Evolutionary conservation across 306 rosid genomes (phyloP).

Genomic region (Luffa acutangula): DNA sequence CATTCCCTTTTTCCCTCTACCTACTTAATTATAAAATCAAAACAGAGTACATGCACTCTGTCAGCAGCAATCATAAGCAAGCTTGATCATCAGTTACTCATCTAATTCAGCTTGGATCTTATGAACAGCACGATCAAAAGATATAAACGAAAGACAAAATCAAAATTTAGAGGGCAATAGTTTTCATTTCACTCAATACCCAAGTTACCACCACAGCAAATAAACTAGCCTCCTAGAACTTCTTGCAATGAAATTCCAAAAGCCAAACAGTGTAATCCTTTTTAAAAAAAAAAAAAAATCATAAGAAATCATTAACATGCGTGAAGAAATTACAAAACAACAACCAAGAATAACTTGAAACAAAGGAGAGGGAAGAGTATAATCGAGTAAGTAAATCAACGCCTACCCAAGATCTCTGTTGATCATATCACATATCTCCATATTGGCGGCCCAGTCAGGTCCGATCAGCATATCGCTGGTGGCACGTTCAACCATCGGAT

Average conservation of each 20-base stretch:
- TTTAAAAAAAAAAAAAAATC: not conserved
- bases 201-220: not conserved
- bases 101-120: not conserved
- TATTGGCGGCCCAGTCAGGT: constrained; percentile 94
- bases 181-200: not conserved
- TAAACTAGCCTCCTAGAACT: not conserved
- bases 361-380: constrained; percentile 10
- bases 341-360: not conserved
- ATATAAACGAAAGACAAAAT: not conserved
- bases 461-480: constrained; percentile 80
- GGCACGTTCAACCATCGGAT: constrained; percentile 82
- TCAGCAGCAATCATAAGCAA: not conserved
- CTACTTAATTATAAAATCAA: not conserved
- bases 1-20: not conserved
- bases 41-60: not conserved
- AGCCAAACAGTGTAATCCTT: not conserved
- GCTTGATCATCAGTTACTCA: not conserved
- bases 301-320: not conserved
- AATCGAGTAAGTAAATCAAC: constrained; percentile 7
- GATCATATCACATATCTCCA: constrained; percentile 87
- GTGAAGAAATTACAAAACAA: not conserved
- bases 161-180: not conserved
- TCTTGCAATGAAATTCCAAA: not conserved
- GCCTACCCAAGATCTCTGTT: constrained; percentile 72
- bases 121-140: not conserved